These are phyloP conservation scores for Sordariomycetes sp. DNA, from an alignment of 2,329 filamentous ascomycete genomes.

Conservation along the genomic window DNA sequence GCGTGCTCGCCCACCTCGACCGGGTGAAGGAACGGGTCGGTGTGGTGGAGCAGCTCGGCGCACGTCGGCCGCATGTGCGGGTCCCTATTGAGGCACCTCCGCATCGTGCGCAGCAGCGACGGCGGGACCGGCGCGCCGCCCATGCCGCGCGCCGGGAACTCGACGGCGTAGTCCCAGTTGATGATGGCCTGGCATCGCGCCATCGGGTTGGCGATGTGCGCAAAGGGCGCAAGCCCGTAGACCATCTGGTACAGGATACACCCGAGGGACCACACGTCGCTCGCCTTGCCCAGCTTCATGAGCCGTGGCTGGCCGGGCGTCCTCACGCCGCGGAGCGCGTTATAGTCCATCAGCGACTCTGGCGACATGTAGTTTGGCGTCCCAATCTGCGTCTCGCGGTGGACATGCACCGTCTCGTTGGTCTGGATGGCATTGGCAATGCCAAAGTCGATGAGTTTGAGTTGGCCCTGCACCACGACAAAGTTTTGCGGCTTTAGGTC, in stretches of 20 bases:
- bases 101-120: slow-evolving; percentile 47
- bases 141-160: slow-evolving; percentile 56
- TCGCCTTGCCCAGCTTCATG: slow-evolving; percentile 92
- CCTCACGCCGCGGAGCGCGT: slow-evolving; percentile 40
- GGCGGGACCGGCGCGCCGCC: slow-evolving; percentile 49
- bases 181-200: slow-evolving; percentile 78
- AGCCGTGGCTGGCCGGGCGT: slow-evolving; percentile 46
- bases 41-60: slow-evolving; percentile 42
- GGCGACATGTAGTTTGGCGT: slow-evolving; percentile 99
- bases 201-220: slow-evolving; percentile 79
- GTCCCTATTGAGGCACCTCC: slow-evolving; percentile 48
- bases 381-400: slow-evolving; percentile 87
- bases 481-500: slow-evolving; percentile 98
- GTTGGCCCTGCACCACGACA: slow-evolving; percentile 73
- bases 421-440: slow-evolving; percentile 95
- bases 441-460: slow-evolving; percentile 97
- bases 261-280: slow-evolving; percentile 89
- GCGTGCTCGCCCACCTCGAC: slow-evolving; percentile 39
- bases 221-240: slow-evolving; percentile 92
- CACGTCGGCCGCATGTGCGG: slow-evolving; percentile 50
- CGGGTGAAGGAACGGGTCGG: slow-evolving; percentile 53
- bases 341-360: slow-evolving; percentile 81
- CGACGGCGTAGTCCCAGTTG: slow-evolving; percentile 60
- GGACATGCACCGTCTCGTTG: slow-evolving; percentile 93
- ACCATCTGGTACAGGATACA: slow-evolving; percentile 98